Evolutionary conservation across 2,329 filamentous ascomycete genomes (phyloP).

Genomic region (Didymella keratinophila): DNA sequence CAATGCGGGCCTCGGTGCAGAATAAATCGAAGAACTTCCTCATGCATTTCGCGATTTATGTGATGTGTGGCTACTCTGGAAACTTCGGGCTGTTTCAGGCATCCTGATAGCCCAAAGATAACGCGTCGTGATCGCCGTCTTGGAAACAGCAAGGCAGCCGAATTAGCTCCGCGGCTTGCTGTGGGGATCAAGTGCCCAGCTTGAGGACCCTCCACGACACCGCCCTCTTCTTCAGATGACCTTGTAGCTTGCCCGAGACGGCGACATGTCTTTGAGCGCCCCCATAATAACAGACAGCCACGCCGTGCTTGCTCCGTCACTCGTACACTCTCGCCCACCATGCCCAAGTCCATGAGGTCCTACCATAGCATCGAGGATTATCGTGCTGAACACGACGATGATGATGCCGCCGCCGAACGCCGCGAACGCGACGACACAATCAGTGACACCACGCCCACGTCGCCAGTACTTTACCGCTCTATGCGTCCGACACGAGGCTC

Average conservation of each 20-base stretch:
- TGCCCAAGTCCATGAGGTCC: slow-evolving; percentile 48
- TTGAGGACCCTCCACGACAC: slow-evolving; percentile 30
- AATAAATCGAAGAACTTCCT: background rate
- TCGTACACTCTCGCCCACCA: slow-evolving; percentile 27
- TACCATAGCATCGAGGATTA: slow-evolving; percentile 47
- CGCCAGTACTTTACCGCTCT: slow-evolving; percentile 44
- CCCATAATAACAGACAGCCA: slow-evolving; percentile 21
- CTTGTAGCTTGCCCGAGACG: slow-evolving; percentile 21
- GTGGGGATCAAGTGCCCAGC: slow-evolving; percentile 23
- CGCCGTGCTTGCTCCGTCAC: slow-evolving; percentile 17
- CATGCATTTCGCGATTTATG: background rate
- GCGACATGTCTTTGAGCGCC: slow-evolving; percentile 17
- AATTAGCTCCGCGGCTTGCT: slow-evolving; percentile 12
- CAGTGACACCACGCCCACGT: slow-evolving; percentile 46
- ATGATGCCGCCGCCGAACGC: slow-evolving; percentile 42
- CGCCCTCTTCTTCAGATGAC: slow-evolving; percentile 39
- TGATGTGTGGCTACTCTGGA: background rate
- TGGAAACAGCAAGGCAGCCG: slow-evolving; percentile 16
- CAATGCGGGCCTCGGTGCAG: slow-evolving; percentile 19
- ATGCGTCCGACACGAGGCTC: slow-evolving; percentile 44
- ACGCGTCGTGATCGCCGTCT: slow-evolving; percentile 15
- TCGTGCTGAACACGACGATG: slow-evolving; percentile 47
- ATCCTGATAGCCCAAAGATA: slow-evolving; percentile 1
- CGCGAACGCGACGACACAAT: slow-evolving; percentile 43
- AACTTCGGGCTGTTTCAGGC: background rate